These are phyloP conservation scores for Calonectria pseudoturangicola DNA, from an alignment of 2,329 filamentous ascomycete species.

Conservation along the genomic window DNA sequence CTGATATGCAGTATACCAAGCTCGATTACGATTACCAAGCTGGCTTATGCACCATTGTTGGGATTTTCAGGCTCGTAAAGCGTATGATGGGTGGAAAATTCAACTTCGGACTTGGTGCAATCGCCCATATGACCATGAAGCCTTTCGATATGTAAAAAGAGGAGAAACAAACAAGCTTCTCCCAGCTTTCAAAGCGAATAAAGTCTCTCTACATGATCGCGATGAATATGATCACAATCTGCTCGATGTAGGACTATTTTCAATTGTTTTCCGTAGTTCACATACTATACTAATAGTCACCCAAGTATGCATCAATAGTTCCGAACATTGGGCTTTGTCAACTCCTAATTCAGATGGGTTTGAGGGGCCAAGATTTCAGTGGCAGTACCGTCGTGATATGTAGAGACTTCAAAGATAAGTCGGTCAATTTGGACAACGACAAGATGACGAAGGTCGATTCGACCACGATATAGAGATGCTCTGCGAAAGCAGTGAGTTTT, in stretches of 20 bases:
- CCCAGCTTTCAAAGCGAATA: rapidly evolving
- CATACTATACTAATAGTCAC: background rate
- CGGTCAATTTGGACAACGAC: no score
- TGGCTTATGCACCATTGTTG: slow-evolving; percentile 24
- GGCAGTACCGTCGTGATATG: no score
- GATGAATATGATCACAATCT: rapidly evolving
- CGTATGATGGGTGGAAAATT: slow-evolving; percentile 37
- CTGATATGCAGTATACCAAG: slow-evolving; percentile 24
- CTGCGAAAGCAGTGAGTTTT: background rate
- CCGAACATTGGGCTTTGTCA: no score
- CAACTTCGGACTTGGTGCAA: slow-evolving; percentile 24
- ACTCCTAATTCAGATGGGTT: no score
- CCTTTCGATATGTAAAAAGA: rapidly evolving
- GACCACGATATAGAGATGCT: background rate
- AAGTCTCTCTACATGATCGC: slow-evolving; percentile 35
- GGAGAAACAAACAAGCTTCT: background rate
- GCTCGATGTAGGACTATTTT: slow-evolving; percentile 9
- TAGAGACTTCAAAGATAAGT: no score
- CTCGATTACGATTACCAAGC: slow-evolving; percentile 13
- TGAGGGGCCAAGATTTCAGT: no score
- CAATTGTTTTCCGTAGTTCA: background rate
- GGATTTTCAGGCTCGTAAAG: slow-evolving; percentile 32
- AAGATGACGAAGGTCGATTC: background rate
- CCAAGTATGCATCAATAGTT: background rate
- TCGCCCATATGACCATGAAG: rapidly evolving